Base-by-base conservation (phyloP, 331 rosid species). In the Saraca asoca region DNA sequence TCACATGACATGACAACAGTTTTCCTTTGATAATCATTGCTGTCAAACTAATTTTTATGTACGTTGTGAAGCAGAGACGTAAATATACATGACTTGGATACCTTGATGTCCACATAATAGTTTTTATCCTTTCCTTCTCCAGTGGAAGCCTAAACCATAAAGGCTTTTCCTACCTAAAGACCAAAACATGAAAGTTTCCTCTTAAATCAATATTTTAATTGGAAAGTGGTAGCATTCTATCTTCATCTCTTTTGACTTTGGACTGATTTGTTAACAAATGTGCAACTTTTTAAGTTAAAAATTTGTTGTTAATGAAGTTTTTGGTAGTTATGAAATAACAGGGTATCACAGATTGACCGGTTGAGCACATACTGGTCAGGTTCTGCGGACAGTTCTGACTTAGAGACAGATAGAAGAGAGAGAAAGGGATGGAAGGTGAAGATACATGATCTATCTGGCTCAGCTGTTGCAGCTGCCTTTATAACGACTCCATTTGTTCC, bases 401-500 rank as follows among this genome's bases (percentile, higher is more conserved):
- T 69, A 6, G 91, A 86, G 68, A 50, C 59, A 0, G 88, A 74
- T 75, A 81, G 95, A 68, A 68, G 97, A 58, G 97, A 91, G 79
- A 75, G 96, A 69, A 88, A 88, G 70, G 96, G 96, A 57, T 91
- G 97, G 97, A 91, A 91, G 95, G 88, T 91, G 96, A 88, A 84
- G 75, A 91, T 91, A 66, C 97, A 91, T 74, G 96, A 91, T 75
- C 96, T 91, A 57, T 86, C 91, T 79, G 97, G 97, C 82, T 91
- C 96, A 8, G 97, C 96, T 74, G 96, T 88, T 69, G 96, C 96
- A 62, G 91, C 96, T 60, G 90, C 97, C 88, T 88, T 91, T 87
- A 91, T 91, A 81, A 91, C 91, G 55, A 91, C 97, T 81, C 94
- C 97, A 43, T 88, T 91, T 81, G 97, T 91, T 81, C 96, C 96